Evolutionary conservation across 2,329 filamentous ascomycete species (phyloP).

Genomic region (Zymoseptoria brevis): DNA sequence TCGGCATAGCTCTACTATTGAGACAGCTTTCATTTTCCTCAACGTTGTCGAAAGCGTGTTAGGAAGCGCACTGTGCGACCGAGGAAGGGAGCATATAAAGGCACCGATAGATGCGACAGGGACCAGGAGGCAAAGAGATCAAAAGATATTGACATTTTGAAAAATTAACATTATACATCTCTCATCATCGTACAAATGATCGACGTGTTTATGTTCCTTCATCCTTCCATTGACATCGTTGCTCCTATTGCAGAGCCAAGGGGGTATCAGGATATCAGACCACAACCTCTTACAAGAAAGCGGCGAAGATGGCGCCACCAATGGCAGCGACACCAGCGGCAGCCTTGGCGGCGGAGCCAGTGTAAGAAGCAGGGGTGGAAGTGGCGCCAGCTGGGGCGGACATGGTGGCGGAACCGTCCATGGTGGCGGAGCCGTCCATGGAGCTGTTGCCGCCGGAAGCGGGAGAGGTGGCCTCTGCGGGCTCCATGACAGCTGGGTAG

Average conservation of each 20-base stretch:
- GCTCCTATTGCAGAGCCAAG: neutral
- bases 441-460: slow-evolving; percentile 1
- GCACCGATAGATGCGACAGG: too few relatives aligned
- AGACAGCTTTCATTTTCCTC: too few relatives aligned
- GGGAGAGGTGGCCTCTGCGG: slow-evolving; percentile 4
- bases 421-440: neutral
- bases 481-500: slow-evolving; percentile 31
- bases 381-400: slow-evolving; percentile 1
- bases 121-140: neutral
- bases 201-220: neutral
- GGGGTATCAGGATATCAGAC: neutral
- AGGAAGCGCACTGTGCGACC: too few relatives aligned
- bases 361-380: neutral
- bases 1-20: too few relatives aligned
- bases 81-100: too few relatives aligned
- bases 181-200: neutral
- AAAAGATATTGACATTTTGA: neutral
- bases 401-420: neutral
- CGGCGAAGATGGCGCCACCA: neutral
- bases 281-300: neutral
- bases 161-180: neutral
- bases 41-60: too few relatives aligned
- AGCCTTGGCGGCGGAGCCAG: slow-evolving; percentile 8
- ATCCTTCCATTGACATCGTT: neutral
- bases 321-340: slow-evolving; percentile 7